Evolutionary conservation across 495 filamentous ascomycete species (phyloP).

Genomic region (Aspergillus affinis): DNA sequence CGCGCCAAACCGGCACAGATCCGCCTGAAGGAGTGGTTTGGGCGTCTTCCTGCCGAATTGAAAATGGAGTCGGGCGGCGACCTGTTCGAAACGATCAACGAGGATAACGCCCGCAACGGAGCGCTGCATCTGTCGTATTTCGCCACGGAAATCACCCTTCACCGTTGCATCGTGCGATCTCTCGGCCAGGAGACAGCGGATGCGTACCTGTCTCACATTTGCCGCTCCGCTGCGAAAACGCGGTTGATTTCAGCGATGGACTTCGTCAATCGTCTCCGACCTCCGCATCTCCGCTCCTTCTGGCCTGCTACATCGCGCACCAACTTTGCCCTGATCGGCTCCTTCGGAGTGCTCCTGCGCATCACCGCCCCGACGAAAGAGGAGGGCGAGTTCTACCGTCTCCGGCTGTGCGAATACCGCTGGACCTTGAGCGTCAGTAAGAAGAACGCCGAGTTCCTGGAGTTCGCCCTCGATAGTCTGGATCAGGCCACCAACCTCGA

Average conservation of each 20-base stretch:
- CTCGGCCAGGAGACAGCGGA: slow-evolving; percentile 45
- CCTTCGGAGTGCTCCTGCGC: slow-evolving; percentile 69
- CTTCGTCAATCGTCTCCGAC: slow-evolving; percentile 57
- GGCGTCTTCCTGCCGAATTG: slow-evolving; percentile 48
- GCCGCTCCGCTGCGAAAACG: slow-evolving; percentile 75
- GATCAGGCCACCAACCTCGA: slow-evolving; percentile 48
- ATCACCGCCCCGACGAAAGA: slow-evolving; percentile 82
- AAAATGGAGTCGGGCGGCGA: slow-evolving; percentile 54
- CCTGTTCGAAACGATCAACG: slow-evolving; percentile 40
- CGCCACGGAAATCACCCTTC: slow-evolving; percentile 61
- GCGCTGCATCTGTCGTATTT: slow-evolving; percentile 63
- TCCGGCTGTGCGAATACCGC: slow-evolving; percentile 80
- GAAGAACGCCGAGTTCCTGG: slow-evolving; percentile 72
- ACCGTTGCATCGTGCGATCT: slow-evolving; percentile 58
- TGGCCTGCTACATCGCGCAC: slow-evolving; percentile 55
- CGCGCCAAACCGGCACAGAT: slow-evolving; percentile 62
- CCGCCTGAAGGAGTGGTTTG: slow-evolving; percentile 59
- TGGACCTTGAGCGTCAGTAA: slow-evolving; percentile 90
- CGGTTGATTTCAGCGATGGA: slow-evolving; percentile 58
- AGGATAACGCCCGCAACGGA: slow-evolving; percentile 46
- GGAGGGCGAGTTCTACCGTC: slow-evolving; percentile 94
- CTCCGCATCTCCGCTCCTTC: slow-evolving; percentile 53
- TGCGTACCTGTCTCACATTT: slow-evolving; percentile 79
- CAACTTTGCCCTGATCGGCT: slow-evolving; percentile 56
- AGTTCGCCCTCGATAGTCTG: slow-evolving; percentile 49